These are phyloP conservation scores for Trichoderma sp. DNA, from an alignment of 2,329 filamentous ascomycete species.

Conservation along the genomic window DNA sequence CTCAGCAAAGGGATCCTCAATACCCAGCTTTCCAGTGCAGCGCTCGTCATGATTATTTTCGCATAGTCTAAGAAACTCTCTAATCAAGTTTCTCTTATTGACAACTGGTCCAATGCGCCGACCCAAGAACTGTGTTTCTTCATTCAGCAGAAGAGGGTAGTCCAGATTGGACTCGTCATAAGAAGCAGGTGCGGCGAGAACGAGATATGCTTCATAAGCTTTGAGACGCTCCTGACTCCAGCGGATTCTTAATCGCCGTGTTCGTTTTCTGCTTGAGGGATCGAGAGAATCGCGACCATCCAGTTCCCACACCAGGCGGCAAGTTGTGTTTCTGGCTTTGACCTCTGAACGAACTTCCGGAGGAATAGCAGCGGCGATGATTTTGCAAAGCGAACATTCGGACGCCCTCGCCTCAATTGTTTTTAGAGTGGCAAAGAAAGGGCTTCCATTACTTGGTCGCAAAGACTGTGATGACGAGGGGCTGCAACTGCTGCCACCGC, in stretches of 20 bases:
- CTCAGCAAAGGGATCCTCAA: background rate
- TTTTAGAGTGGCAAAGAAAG: background rate
- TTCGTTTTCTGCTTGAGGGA: background rate
- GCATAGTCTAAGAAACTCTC: background rate
- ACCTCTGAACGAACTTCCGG: background rate
- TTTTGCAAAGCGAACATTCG: background rate
- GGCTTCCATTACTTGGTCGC: background rate
- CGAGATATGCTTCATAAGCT: background rate
- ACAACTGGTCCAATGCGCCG: background rate
- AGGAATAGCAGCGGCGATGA: background rate
- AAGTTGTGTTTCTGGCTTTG: background rate
- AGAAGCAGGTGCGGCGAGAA: background rate
- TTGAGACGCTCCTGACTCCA: background rate
- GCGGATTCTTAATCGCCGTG: background rate
- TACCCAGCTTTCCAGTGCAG: background rate
- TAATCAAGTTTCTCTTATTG: background rate
- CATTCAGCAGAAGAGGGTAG: background rate
- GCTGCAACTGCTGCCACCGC: background rate
- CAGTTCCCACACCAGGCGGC: background rate
- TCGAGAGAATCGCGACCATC: background rate
- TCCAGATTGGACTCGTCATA: background rate
- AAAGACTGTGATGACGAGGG: background rate
- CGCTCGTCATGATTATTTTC: background rate
- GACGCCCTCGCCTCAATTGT: background rate
- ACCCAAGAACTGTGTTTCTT: background rate